These are phyloP conservation scores for Lichtheimia hyalospora DNA, from an alignment of 371 early-diverging fungal genomes.

Conservation along the genomic window DNA sequence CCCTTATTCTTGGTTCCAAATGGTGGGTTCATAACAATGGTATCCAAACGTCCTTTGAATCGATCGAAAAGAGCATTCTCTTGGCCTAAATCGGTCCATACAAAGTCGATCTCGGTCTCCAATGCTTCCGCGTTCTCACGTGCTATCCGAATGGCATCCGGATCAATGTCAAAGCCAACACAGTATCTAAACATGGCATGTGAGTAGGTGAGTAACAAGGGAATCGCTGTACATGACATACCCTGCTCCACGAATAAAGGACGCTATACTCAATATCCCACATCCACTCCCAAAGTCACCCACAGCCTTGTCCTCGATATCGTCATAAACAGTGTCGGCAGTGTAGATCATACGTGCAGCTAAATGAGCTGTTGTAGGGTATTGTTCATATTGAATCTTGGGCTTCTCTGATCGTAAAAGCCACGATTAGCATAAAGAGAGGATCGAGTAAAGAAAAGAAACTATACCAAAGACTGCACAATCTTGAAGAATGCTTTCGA, in stretches of 20 bases:
- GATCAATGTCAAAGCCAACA: constrained; percentile 81
- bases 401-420: constrained; percentile 51
- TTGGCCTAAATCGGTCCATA: constrained; percentile 47
- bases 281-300: constrained; percentile 87
- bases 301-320: constrained; percentile 74
- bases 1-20: constrained; percentile 85
- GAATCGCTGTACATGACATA: too few relatives aligned
- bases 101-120: constrained; percentile 67
- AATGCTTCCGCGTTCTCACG: constrained; percentile 68
- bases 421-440: too few relatives aligned
- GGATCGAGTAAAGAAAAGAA: too few relatives aligned
- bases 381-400: constrained; percentile 84
- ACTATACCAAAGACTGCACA: constrained; percentile 65
- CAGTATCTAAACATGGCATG: constrained; percentile 45
- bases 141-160: constrained; percentile 76
- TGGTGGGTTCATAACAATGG: constrained; percentile 85
- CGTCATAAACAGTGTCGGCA: constrained; percentile 73
- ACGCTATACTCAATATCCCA: constrained; percentile 71
- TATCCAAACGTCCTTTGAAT: constrained; percentile 64
- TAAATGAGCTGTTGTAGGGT: constrained; percentile 84
- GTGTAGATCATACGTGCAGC: constrained; percentile 84
- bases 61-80: constrained; percentile 25
- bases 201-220: background rate
- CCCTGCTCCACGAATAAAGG: constrained; percentile 64
- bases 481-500: constrained; percentile 73